These are phyloP conservation scores for Allomyces javanicus DNA, from an alignment of 192 early-diverging fungal species.

Conservation along the genomic window DNA sequence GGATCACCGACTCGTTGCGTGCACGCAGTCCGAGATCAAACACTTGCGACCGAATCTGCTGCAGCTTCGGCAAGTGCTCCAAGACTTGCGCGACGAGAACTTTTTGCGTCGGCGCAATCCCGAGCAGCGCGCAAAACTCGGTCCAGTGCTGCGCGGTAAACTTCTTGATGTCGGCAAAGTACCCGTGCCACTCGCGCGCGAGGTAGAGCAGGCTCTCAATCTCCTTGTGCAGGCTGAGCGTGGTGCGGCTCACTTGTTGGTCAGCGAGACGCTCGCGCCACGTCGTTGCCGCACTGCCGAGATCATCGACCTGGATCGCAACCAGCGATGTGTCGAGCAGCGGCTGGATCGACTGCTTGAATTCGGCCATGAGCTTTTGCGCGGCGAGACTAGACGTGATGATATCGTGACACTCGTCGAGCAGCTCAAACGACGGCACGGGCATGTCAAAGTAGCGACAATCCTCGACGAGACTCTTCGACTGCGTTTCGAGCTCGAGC, in stretches of 20 bases:
- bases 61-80: conserved; percentile 83
- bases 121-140: not conserved
- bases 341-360: conserved; percentile 65
- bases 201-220: not conserved
- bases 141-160: not conserved
- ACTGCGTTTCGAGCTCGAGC: not conserved
- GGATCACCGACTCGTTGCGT: conserved; percentile 97
- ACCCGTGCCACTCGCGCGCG: not conserved
- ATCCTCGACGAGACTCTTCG: conserved; percentile 23
- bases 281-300: not conserved
- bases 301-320: conserved; percentile 11
- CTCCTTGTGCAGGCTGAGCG: not conserved
- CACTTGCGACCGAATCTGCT: conserved; percentile 58
- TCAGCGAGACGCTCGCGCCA: not conserved
- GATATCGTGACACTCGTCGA: conserved; percentile 76
- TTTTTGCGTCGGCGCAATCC: not conserved
- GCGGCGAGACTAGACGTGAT: conserved; percentile 77
- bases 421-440: conserved; percentile 70
- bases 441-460: conserved; percentile 90
- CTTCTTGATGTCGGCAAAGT: not conserved
- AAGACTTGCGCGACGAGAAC: conserved; percentile 13
- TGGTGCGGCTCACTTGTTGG: not conserved
- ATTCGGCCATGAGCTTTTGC: conserved; percentile 58
- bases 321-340: not conserved
- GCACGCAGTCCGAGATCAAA: conserved; percentile 78